A percentile compares a stretch with the other conserved stretches of the same genome.
These are phyloP conservation scores for Dothistroma pini DNA, from an alignment of 2,329 filamentous ascomycete genomes.

Conservation along the genomic window DNA sequence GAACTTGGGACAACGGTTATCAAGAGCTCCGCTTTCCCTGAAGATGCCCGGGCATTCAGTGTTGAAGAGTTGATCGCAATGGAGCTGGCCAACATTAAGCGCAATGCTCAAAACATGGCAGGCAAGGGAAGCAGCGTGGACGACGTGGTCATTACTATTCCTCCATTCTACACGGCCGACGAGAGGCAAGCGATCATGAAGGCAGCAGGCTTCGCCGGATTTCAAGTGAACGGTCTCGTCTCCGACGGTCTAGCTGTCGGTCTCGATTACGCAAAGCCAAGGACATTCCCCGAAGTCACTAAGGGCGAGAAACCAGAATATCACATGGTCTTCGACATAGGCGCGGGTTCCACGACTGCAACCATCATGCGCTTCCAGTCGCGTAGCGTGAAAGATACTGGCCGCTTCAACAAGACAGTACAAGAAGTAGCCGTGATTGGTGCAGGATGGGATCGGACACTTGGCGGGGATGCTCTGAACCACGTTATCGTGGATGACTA, in stretches of 20 bases:
- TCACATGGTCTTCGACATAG: constrained; percentile 96
- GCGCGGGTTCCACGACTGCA: constrained; percentile 87
- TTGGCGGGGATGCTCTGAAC: constrained; percentile 89
- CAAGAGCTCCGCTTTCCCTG: constrained; percentile 70
- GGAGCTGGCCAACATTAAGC: constrained; percentile 87
- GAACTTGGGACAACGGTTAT: constrained; percentile 70
- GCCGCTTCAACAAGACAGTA: constrained; percentile 92
- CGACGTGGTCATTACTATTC: constrained; percentile 84
- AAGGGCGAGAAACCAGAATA: constrained; percentile 84
- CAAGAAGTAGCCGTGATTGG: constrained; percentile 92
- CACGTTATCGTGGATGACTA: constrained; percentile 86
- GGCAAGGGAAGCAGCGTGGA: constrained; percentile 70
- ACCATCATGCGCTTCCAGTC: constrained; percentile 88
- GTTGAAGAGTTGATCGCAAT: constrained; percentile 95
- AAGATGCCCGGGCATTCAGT: constrained; percentile 60
- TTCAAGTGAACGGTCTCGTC: constrained; percentile 79
- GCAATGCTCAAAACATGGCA: constrained; percentile 80
- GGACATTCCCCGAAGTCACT: constrained; percentile 80
- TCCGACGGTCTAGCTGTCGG: constrained; percentile 91
- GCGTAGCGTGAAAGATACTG: constrained; percentile 82
- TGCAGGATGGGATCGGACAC: constrained; percentile 79
- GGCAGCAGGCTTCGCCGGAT: constrained; percentile 80
- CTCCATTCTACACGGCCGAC: constrained; percentile 82
- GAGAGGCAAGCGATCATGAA: constrained; percentile 83
- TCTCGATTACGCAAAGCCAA: constrained; percentile 87